Evolutionary conservation across 2,329 filamentous ascomycete genomes (phyloP), one percentile per base, ranked within the genome.

Genomic region (Neophaeococcomyces mojaviensis): DNA sequence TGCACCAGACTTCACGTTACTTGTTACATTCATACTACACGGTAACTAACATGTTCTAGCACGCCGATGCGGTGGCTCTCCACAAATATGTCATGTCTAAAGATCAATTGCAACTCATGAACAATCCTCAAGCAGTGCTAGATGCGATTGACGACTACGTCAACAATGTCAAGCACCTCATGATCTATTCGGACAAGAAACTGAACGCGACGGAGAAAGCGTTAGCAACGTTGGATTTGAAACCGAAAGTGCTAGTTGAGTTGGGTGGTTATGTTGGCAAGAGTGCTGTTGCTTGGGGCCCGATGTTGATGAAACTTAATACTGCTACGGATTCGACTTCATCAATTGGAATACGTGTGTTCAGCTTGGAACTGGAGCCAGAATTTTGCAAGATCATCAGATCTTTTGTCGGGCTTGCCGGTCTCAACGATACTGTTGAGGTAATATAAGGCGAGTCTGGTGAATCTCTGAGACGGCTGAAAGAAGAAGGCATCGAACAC

Each of bases 181-280:
- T 66, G 58, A 64, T 59, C 42, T n/a, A n/a, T 64, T 64, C 49
- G 55, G 53, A 1, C 39, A 49, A 28, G 5, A 28, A 28, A 10
- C 5, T 28, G 5, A 5, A 28, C 24, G 24, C 24, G 5, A 10
- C 10, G 24, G 5, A 28, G 10, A 5, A 10, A 10, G 24, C 10
- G 10, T 28, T 28, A 10, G 24, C 5, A 28, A 28, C 24, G 5
- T 6, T 28, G 24, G 44, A 56, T 1, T 51, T 56, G 2, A 44
- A 55, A n/a, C 63, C 64, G 2, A 61, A 58, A 18, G 53, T 56
- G 1, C 46, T 68, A 13, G 51, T 68, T 24, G 64, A 67, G 47
- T 60, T 66, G 16, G 63, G 63, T 22, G 61, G 60, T 12, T 67
- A 63, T 34, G 56, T 67, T 7, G 64, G 65, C 24, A 61, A 58